phyloP scores from a whole-genome alignment of 169 alveolate genomes.

The Eimeria praecox region DNA sequence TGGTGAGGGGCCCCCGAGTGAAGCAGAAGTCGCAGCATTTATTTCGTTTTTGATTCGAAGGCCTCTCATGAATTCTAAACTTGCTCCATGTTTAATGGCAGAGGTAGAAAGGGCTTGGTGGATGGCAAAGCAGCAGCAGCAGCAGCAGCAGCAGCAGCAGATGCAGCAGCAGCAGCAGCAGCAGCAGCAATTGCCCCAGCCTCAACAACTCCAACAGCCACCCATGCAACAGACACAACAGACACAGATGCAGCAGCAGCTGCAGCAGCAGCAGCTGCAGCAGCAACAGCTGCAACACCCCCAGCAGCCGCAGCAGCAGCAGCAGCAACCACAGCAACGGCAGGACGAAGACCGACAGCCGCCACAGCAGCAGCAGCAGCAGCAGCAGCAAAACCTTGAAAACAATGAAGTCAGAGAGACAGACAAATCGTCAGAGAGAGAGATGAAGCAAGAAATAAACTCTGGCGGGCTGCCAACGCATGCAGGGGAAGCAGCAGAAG shows the following conservation, averaged over 20 bases:
- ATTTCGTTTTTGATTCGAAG: conserved; percentile 9
- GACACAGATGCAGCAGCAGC: no score
- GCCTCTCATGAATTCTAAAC: neutral
- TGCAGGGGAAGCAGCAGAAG: neutral
- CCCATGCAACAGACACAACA: neutral
- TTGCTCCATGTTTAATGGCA: conserved; percentile 12
- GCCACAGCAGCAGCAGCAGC: conserved; percentile 7
- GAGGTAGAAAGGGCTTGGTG: conserved; percentile 55
- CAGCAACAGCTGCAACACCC: neutral
- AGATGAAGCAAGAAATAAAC: neutral
- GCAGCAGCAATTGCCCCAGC: conserved; percentile 17
- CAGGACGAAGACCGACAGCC: neutral
- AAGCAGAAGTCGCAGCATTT: conserved; percentile 9
- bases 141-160: conserved; percentile 19
- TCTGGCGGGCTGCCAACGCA: neutral
- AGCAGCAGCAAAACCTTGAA: neutral
- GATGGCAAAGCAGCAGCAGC: conserved; percentile 42
- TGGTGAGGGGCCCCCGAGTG: conserved; percentile 41
- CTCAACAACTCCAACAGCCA: neutral
- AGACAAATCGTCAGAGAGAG: neutral
- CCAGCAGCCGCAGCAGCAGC: neutral
- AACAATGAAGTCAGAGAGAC: neutral
- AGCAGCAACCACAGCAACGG: no score
- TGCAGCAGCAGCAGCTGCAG: neutral
- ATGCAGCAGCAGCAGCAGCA: conserved; percentile 17